Conservation (phyloP, 805 yeast species). For the Clavispora carvajalis region DNA sequence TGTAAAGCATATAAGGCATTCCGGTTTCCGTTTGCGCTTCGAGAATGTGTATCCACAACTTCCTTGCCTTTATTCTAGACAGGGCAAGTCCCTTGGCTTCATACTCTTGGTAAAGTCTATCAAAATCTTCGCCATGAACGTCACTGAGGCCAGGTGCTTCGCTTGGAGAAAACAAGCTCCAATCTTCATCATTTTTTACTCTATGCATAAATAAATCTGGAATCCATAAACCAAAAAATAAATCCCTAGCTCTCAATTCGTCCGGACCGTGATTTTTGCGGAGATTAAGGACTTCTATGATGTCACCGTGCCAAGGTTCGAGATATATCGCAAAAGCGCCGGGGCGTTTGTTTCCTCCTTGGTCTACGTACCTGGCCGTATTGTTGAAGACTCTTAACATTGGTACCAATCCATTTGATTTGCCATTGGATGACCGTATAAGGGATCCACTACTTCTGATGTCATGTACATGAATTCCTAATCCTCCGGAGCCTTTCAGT, state of each 20-base stretch:
- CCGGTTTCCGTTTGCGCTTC: constrained; percentile 97
- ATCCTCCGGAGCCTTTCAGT: constrained; percentile 93
- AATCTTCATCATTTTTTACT: constrained; percentile 69
- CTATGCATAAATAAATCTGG: constrained; percentile 92
- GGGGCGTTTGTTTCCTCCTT: constrained; percentile 97
- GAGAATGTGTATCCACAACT: constrained; percentile 82
- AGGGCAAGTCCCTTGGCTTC: constrained; percentile 64
- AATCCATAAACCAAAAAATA: constrained; percentile 91
- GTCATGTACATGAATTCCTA: constrained; percentile 85
- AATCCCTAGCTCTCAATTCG: constrained; percentile 87
- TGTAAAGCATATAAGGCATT: constrained; percentile 89
- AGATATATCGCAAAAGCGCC: constrained; percentile 93
- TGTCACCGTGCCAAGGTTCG: constrained; percentile 97
- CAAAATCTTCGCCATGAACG: constrained; percentile 80
- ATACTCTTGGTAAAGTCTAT: constrained; percentile 61
- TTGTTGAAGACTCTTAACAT: constrained; percentile 93
- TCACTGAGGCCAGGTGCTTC: constrained; percentile 84
- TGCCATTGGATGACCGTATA: constrained; percentile 89
- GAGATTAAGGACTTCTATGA: constrained; percentile 79
- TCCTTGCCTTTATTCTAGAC: constrained; percentile 71
- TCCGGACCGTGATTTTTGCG: constrained; percentile 94
- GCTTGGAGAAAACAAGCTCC: constrained; percentile 90
- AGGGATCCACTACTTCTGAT: constrained; percentile 82
- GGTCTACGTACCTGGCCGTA: constrained; percentile 96
- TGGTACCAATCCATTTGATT: constrained; percentile 91